Evolutionary conservation across 306 rosid species (phyloP), one percentile per base, ranked within the genome.

Genomic region (Hippophae rhamnoides): DNA sequence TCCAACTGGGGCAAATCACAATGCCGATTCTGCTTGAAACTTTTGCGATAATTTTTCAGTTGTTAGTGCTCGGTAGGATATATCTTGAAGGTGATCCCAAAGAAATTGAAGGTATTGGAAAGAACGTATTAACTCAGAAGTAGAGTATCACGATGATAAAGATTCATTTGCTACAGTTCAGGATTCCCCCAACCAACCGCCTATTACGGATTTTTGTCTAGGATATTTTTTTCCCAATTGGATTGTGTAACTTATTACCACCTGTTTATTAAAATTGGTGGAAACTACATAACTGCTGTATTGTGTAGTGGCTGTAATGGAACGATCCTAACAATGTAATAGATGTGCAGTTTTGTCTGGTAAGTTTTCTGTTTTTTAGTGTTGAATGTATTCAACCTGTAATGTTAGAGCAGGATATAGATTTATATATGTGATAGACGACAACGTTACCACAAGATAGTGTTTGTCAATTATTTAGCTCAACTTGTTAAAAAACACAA

Each of bases 1-100:
- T 47, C 38, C 76, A 13, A 74, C 72, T 25, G 86, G 60, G 42
- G 76, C 62, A 13, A 76, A 52, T 63, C 82, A 75, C 61, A 69
- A 48, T 72, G 52, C 12, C 50, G 60, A 53, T 42, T 48, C 73
- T 25, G 65, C 76, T 8, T 84, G 71, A 76, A 54, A 23, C 40
- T 45, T 12, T 8, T 7, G 2, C 10, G 42, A 45, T 61, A 42
- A 60, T 50, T 56, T 53, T 64, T 69, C 41, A 5, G 13, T 26
- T 13, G 18, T 40, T 11, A 57, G 45, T 9, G n/a, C 47, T 42
- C 43, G n/a, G 23, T 52, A 31, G 38, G 38, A 31, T 31, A 31
- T 31, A 31, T 31, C 38, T 31, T 52, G 64, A 54, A 59, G 23
- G 69, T 51, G 52, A 9, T 41, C 57, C 38, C 56, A 56, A 56